Evolutionary conservation across 108 stramenopile species (phyloP), one percentile per base, ranked within the genome.

Genomic region (Schizochytrium sp.): DNA sequence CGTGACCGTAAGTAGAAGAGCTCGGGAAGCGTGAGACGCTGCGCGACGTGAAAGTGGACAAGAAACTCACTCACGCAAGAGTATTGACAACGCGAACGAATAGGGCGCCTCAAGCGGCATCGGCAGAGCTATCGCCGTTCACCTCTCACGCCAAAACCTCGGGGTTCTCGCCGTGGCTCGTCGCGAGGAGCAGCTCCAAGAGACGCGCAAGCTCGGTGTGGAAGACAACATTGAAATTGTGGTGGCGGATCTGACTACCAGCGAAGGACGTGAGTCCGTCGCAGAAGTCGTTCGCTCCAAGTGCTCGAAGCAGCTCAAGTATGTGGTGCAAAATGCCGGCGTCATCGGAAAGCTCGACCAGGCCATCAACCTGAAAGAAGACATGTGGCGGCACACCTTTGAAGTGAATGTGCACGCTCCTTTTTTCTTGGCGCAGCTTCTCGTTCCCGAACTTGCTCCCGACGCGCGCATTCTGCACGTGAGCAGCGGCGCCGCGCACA

Each of bases 311-410:
- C 45, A 83, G 2, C 51, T 93, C 5, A 92, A 90, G 44, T 95
- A 92, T 87, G 72, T 95, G 44, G 89, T 95, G 44, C 95, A 95
- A 69, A 93, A 90, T 87, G 95, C 95, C n/a, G 95, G 93, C 19
- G 57, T 91, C 23, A 90, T 95, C 41, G 93, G 93, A 23, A 94
- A 94, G 5, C 93, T 95, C 25, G 91, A 88, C n/a, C 92, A 93
- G 5, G 87, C 91, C 57, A 25, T 87, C 21, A 91, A 92, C 44
- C 91, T 93, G 19, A 91, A 92, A 18, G 76, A 89, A 55, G 59
- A 89, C 41, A 25, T 88, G 57, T 93, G 90, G 90, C 91, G 87
- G n/a, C 89, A 91, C 55, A 89, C 88, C 16, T 72, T 93, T 29
- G 89, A 58, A 12, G 92, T 89, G 8, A 93, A 94, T 91, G 59